Evolutionary conservation across 768 basidiomycete genomes (phyloP).

Genomic region (Tylopilus rubrobrunneus): DNA sequence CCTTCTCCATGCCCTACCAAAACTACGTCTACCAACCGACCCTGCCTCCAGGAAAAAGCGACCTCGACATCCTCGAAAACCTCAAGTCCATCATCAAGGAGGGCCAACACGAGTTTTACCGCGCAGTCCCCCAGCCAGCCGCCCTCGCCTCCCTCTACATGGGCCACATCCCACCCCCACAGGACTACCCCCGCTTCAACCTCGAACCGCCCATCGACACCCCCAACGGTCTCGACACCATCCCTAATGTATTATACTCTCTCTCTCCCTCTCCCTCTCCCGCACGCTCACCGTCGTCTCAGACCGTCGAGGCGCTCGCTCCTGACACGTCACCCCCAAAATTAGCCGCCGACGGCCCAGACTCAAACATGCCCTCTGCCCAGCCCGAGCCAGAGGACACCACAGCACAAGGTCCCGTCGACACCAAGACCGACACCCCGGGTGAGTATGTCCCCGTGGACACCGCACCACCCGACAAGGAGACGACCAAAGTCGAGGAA

Average conservation of each 20-base stretch:
- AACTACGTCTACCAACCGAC: conserved; percentile 31
- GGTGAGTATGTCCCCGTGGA: conserved; percentile 31
- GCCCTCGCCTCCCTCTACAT: conserved; percentile 62
- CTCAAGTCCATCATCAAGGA: conserved; percentile 70
- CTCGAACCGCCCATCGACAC: conserved; percentile 8
- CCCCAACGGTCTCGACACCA: conserved; percentile 4
- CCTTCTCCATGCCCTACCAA: conserved; percentile 39
- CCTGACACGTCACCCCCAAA: conserved; percentile 23
- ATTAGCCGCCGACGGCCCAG: conserved; percentile 18
- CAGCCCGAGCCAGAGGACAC: conserved; percentile 13
- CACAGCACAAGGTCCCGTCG: conserved; percentile 1
- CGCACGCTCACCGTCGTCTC: conserved; percentile 7
- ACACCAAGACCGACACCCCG: conserved; percentile 13
- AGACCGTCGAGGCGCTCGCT: conserved; percentile 24
- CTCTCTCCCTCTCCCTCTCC: conserved; percentile 16
- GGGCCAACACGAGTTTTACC: conserved; percentile 70
- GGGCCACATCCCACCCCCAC: conserved; percentile 39
- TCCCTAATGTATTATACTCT: conserved; percentile 27
- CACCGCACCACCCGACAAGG: conserved; percentile 22
- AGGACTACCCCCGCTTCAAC: conserved; percentile 14
- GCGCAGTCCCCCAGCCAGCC: conserved; percentile 60
- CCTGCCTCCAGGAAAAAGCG: conserved; percentile 55
- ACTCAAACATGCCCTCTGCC: conserved; percentile 6
- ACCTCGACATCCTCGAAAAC: conserved; percentile 71
- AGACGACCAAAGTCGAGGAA: conserved; percentile 29